Base-by-base conservation (phyloP, 352 stramenopile genomes). In the Phytopythium helicoides region DNA sequence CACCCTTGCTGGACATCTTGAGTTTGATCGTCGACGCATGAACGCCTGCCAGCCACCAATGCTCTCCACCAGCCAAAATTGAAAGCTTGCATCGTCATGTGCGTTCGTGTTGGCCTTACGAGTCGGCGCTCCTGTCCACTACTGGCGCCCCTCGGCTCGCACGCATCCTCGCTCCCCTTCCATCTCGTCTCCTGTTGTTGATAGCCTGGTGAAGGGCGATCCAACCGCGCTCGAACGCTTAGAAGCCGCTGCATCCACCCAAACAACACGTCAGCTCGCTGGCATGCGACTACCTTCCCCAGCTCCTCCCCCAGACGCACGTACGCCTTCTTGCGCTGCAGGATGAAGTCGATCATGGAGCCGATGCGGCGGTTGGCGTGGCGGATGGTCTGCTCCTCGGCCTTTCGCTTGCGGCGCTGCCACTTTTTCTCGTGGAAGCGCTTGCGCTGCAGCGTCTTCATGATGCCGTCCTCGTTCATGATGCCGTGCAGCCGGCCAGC, bases 341-440 rank as follows among this genome's bases (percentile, higher is more conserved):
- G 66, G 61, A 92, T 90, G 54, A 89, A 89, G 60, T 92, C 67
- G 52, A 94, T 91, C 76, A 92, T 89, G 58, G 76, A 89, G 9
- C 81, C 83, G 48, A 94, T 81, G 48, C 73, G 76, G 48, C 77
- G 77, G 65, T 94, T 94, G 23, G 74, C 79, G 58, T 87, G 78
- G 54, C 83, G 83, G 58, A 94, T 94, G 39, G 67, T 78, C 52
- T 83, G 74, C 60, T 94, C 83, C 56, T 86, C 81, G 37, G 64
- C 63, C 67, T 92, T 90, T 60, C 83, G 83, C 47, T 89, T 90
- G 67, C 81, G 81, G 58, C 78, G 74, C 68, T 87, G 73, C 73
- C 77, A 90, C 52, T 88, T 86, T 60, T 94, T 94, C 59, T 94
- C 83, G 61, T 94, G 83, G 60, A 84, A 81, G 37, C 74, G 64